Base-by-base conservation (phyloP, 2,329 filamentous ascomycete species). In the Chrysosporium keratinophilum region DNA sequence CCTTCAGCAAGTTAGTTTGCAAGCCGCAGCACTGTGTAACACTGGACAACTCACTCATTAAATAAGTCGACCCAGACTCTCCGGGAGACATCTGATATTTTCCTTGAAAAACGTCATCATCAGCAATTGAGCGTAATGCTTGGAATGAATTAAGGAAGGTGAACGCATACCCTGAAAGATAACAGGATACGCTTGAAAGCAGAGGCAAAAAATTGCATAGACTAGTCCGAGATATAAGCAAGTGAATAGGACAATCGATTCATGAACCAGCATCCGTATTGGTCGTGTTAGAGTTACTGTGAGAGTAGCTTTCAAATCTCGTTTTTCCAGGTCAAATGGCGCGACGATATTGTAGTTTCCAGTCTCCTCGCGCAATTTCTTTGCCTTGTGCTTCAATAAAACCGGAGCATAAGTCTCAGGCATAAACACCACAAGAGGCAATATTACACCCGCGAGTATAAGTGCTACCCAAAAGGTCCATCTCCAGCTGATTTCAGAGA, bases 381-480 rank as follows among this genome's bases (percentile, higher is more conserved):
- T 48, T 20, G 57, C 80, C 74, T 1, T 80, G 77, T 1, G 83
- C 78, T 72, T 69, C 19, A 83, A 70, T 23, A 84, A 72, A 3
- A 82, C 69, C 0, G 81, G 82, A 1, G 69, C 77, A 61, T 77
- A 83, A 1, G 80, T 83, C 64, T 85, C 82, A 7, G 81, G 84
- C 56, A 88, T 75, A 55, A 82, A 73, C n/a, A 80, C 52, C 10
- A 87, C 66, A 66, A 1, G 67, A 1, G 81, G 68, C 63, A 82
- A 73, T 1, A 83, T 83, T 2, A 63, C 60, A 0, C 65, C 72
- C 1, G 84, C 84, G 55, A 86, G 75, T 33, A 89, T 85, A 4
- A 87, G 74, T 11, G 74, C 82, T 34, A 88, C 76, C 83, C 74
- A 76, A 54, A 77, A 77, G 0, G 69, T 67, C 72, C 74, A 76